Conservation (phyloP, 2,329 filamentous ascomycete genomes). For the Tolypocladium amazonense region DNA sequence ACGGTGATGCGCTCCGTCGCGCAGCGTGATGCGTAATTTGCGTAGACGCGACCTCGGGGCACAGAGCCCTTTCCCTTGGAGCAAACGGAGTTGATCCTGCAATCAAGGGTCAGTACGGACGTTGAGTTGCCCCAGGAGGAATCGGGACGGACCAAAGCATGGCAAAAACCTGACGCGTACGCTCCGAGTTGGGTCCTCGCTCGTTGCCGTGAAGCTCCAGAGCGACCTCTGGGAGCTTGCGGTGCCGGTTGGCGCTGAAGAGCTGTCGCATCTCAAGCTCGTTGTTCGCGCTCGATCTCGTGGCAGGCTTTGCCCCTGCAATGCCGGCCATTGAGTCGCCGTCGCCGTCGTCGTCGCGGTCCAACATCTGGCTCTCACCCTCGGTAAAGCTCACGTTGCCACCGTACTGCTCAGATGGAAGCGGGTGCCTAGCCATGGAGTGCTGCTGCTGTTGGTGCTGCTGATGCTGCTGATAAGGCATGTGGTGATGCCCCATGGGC, state of each 20-base stretch:
- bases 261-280: slow-evolving; percentile 72
- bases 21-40: slow-evolving; percentile 87
- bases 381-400: slow-evolving; percentile 45
- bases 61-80: slow-evolving; percentile 73
- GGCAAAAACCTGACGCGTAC: slow-evolving; percentile 75
- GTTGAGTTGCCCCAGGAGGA: not conserved
- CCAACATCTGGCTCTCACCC: slow-evolving; percentile 47
- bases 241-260: slow-evolving; percentile 57
- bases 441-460: slow-evolving; percentile 22
- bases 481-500: slow-evolving; percentile 27
- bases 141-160: slow-evolving; percentile 66
- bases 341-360: slow-evolving; percentile 49
- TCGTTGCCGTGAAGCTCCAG: slow-evolving; percentile 69
- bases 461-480: slow-evolving; percentile 26
- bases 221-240: slow-evolving; percentile 61
- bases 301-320: slow-evolving; percentile 41
- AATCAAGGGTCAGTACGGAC: not conserved
- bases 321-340: slow-evolving; percentile 38
- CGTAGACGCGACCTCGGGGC: slow-evolving; percentile 85
- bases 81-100: slow-evolving; percentile 65
- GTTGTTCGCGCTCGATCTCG: slow-evolving; percentile 65
- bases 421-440: slow-evolving; percentile 33
- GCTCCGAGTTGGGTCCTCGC: slow-evolving; percentile 69
- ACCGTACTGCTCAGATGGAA: slow-evolving; percentile 43
- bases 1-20: slow-evolving; percentile 90